These are phyloP conservation scores for Isabelozyma heimii DNA, from an alignment of 805 yeast species.

Conservation along the genomic window DNA sequence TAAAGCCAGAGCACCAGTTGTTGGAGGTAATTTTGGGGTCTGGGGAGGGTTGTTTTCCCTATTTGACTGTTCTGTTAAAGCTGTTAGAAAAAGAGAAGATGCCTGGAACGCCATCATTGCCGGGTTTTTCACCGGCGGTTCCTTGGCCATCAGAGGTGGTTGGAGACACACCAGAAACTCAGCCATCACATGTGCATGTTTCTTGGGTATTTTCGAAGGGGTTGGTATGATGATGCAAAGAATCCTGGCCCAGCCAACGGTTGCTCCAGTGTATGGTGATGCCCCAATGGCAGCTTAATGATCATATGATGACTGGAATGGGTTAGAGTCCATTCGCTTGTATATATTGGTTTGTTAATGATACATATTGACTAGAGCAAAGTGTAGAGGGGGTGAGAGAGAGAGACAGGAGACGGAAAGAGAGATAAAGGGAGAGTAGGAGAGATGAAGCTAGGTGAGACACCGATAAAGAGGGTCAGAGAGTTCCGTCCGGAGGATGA, in stretches of 20 bases:
- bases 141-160: slow-evolving; percentile 97
- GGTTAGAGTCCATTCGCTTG: neutral
- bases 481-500: too few species aligned
- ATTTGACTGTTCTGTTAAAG: slow-evolving; percentile 93
- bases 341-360: neutral
- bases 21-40: slow-evolving; percentile 98
- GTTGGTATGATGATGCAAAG: slow-evolving; percentile 95
- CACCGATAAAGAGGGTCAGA: too few species aligned
- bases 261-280: slow-evolving; percentile 46
- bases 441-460: too few species aligned
- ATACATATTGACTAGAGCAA: neutral
- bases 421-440: neutral
- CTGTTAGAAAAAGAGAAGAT: slow-evolving; percentile 95
- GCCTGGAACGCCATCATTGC: slow-evolving; percentile 98
- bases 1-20: slow-evolving; percentile 95
- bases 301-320: neutral
- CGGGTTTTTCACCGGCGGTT: slow-evolving; percentile 97
- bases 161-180: slow-evolving; percentile 95
- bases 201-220: slow-evolving; percentile 96
- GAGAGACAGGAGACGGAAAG: neutral
- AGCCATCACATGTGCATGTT: slow-evolving; percentile 96
- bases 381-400: neutral
- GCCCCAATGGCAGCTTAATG: slow-evolving; percentile 33
- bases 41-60: slow-evolving; percentile 99
- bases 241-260: slow-evolving; percentile 71